Base-by-base conservation (phyloP, 2,329 filamentous ascomycete genomes). In the Pezicula rhizophila region DNA sequence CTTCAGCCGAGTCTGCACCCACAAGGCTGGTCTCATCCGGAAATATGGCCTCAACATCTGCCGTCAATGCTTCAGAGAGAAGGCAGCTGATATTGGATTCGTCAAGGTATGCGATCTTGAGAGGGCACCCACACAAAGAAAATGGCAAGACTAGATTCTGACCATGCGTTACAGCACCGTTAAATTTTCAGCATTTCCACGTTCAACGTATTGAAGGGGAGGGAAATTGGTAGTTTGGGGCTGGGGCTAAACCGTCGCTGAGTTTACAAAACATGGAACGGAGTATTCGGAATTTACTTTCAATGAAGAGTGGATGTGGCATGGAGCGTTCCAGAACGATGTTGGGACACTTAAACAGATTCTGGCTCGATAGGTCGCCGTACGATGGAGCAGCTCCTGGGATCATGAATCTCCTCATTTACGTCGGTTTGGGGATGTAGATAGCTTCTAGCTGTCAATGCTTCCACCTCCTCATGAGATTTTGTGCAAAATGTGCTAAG, bases 11-110 rank as follows among this genome's bases (percentile, higher is more conserved):
- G 84, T 87, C 70, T 88, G 84, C 89, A 89, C 90, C 71, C 92
- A 99, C 87, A 85, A 82, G 71, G 92, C 93, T 69, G 93, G 93
- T 95, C 85, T 99, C 65, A 96, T 99, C 84, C 91, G 93, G 81
- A 99, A 99, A 81, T 99, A 99, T 80, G 92, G 93, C 71, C 82
- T 96, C 66, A 89, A 95, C 76, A 82, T 87, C 70, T 87, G 83
- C 81, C 82, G 83, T 80, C 83, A 87, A 72, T 87, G 83, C 79
- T 87, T 85, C 80, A 79, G 82, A 67, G 82, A 86, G 77, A 85
- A 85, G 78, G 72, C 80, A 61, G 72, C 79, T 71, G 82, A 86
- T 68, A 85, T 86, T 71, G 82, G 82, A 66, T 86, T 86, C 74
- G 75, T 79, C 75, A 85, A 86, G 82, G 81, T 84, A 68, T 57